Evolutionary conservation across 345 rosid genomes (phyloP).

Genomic region (Eucalyptus paniculata): DNA sequence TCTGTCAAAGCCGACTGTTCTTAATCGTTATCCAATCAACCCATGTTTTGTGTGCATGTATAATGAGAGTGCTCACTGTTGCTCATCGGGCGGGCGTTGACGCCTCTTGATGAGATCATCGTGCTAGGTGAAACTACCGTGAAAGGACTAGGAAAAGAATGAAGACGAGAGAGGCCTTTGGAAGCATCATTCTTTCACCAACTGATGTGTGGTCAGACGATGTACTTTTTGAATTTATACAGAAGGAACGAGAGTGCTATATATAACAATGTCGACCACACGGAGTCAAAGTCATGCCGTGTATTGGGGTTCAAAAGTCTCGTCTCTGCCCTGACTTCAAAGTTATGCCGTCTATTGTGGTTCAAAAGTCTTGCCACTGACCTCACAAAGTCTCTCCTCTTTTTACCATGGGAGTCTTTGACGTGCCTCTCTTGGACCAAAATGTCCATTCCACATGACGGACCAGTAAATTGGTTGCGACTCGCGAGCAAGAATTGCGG

Average conservation of each 20-base stretch:
- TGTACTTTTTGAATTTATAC: background rate
- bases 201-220: background rate
- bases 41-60: background rate
- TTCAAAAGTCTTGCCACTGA: background rate
- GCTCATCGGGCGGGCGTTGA: background rate
- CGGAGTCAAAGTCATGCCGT: no score
- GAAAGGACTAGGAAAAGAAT: background rate
- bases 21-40: background rate
- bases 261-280: no score
- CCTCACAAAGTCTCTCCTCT: background rate
- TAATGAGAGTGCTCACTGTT: background rate
- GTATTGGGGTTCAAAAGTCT: background rate
- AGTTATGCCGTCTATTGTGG: no score
- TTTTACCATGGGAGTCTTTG: background rate
- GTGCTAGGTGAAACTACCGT: no score
- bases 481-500: no score
- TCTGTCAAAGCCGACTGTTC: background rate
- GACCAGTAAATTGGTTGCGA: no score
- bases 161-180: background rate
- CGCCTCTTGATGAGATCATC: background rate
- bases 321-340: background rate
- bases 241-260: no score
- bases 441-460: no score
- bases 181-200: background rate
- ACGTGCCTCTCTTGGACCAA: no score